Percentiles rank a stretch among this genome's conserved stretches.
These are phyloP conservation scores for Staphylotrichum longicolle DNA, from an alignment of 495 filamentous ascomycete genomes.

Conservation along the genomic window DNA sequence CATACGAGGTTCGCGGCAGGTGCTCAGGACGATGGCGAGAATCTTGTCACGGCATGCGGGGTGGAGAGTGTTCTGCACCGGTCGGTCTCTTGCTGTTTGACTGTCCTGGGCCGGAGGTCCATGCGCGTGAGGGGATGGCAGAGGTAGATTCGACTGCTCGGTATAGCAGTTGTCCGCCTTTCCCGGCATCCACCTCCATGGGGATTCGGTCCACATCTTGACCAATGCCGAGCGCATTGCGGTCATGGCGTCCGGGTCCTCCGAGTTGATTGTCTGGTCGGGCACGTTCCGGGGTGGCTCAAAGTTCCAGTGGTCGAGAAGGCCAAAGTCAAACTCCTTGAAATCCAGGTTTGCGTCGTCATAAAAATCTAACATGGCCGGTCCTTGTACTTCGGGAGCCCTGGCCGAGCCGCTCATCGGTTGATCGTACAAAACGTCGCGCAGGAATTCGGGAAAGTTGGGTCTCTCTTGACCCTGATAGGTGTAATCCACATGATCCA, in stretches of 20 bases:
- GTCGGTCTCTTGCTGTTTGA: constrained; percentile 26
- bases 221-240: constrained; percentile 35
- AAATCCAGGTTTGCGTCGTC: constrained; percentile 57
- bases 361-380: constrained; percentile 47
- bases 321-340: constrained; percentile 58
- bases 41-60: constrained; percentile 54
- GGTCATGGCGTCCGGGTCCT: constrained; percentile 23
- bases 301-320: constrained; percentile 57
- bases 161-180: constrained; percentile 50
- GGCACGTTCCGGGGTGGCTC: constrained; percentile 31
- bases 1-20: constrained; percentile 44
- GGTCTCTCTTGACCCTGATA: constrained; percentile 28
- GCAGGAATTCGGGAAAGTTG: constrained; percentile 39
- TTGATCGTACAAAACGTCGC: constrained; percentile 38
- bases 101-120: constrained; percentile 23
- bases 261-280: constrained; percentile 29
- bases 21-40: constrained; percentile 56
- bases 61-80: constrained; percentile 45
- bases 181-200: constrained; percentile 56
- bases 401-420: constrained; percentile 26
- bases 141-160: constrained; percentile 55
- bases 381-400: constrained; percentile 35
- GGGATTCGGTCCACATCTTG: constrained; percentile 45
- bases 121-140: constrained; percentile 42
- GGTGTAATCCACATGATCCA: constrained; percentile 12